Evolutionary conservation across 306 rosid species (phyloP).

Genomic region (Vigna angularis): DNA sequence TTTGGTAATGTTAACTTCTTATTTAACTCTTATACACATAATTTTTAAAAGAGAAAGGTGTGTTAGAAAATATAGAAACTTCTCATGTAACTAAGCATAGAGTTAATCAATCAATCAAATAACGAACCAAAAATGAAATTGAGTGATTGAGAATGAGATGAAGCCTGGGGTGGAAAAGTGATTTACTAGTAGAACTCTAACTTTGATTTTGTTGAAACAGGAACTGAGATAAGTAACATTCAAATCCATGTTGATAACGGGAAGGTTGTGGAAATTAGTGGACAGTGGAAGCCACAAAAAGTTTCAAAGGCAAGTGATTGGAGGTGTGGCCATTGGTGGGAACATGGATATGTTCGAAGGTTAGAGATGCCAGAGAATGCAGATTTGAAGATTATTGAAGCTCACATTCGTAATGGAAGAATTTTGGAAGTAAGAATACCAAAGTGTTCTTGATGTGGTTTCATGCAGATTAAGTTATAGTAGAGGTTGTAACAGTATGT

Average conservation of each 20-base stretch:
- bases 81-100: too few species aligned
- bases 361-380: slow-evolving; percentile 93
- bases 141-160: too few species aligned
- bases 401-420: slow-evolving; percentile 56
- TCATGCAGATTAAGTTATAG: neutral
- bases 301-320: slow-evolving; percentile 66
- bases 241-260: slow-evolving; percentile 72
- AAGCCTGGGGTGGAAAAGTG: too few species aligned
- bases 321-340: slow-evolving; percentile 91
- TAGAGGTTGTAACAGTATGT: slow-evolving; percentile 16
- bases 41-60: too few species aligned
- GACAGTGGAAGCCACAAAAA: slow-evolving; percentile 76
- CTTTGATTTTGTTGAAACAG: slow-evolving; percentile 56
- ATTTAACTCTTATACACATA: too few species aligned
- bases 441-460: slow-evolving; percentile 53
- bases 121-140: too few species aligned
- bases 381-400: slow-evolving; percentile 72
- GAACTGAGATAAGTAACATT: slow-evolving; percentile 61
- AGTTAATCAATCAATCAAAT: too few species aligned
- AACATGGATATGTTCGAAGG: slow-evolving; percentile 79
- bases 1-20: too few species aligned
- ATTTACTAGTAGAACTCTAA: slow-evolving; percentile 39
- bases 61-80: too few species aligned
- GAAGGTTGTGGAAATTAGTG: slow-evolving; percentile 85
- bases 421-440: slow-evolving; percentile 69